Evolutionary conservation across 23 red algal genomes (phyloP), one percentile per base, ranked within the genome.

Genomic region (Chondrus crispus): DNA sequence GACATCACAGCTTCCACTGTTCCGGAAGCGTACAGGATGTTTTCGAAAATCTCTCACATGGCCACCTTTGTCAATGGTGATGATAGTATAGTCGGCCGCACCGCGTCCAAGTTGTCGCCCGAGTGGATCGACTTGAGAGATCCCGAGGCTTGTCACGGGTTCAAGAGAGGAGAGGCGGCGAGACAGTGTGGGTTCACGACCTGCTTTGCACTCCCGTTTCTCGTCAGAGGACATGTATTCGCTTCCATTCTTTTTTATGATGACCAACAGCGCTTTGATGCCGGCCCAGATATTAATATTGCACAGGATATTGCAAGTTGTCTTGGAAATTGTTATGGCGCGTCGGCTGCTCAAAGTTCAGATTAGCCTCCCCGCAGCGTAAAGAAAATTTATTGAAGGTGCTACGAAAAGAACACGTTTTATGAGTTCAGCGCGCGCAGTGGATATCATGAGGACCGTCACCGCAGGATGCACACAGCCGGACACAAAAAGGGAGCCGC

Each of bases 281-380:
- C 74, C 11, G 78, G 46, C 19, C 46, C 79, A 32, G 90, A 84
- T 43, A 47, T 85, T 4, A 85, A 72, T 33, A 55, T 85, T 68
- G 80, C 80, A 39, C 80, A 84, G 36, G 90, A 93, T 40, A 41
- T 93, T 28, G 78, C 90, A 24, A 79, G 90, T 54, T 70, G 62
- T 54, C 50, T 93, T 26, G 80, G 90, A 13, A 93, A 93, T 68
- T 93, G 90, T 41, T 93, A 93, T 38, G 90, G 90, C 18, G 90
- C 90, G 3, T 89, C 60, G 35, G 60, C 35, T 66, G 18, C 60
- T n/a, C 60, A 66, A n/a, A 66, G 35, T 22, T 32, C 60, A 19
- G 60, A 32, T n/a, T n/a, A n/a, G n/a, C n/a, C n/a, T n/a, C n/a
- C n/a, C n/a, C n/a, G n/a, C n/a, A n/a, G n/a, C n/a, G n/a, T n/a